Conservation (phyloP, 495 filamentous ascomycete species). For the Daldinia grandis region DNA sequence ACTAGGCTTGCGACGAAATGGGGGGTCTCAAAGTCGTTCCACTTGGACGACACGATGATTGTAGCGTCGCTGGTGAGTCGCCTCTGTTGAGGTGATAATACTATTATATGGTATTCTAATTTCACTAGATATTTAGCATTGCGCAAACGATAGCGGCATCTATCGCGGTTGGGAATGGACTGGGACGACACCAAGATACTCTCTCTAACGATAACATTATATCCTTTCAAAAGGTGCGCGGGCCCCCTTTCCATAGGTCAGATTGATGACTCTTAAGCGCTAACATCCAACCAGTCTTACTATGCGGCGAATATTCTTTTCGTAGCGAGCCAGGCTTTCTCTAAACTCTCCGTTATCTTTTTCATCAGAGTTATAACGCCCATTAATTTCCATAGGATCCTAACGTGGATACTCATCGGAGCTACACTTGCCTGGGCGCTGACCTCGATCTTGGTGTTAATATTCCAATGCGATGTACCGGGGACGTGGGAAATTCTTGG, state of each 20-base stretch:
- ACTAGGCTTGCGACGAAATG: constrained; percentile 1
- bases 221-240: constrained; percentile 3
- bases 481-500: neutral
- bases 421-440: neutral
- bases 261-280: neutral
- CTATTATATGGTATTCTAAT: neutral
- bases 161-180: constrained; percentile 5
- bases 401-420: neutral
- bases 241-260: neutral
- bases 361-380: constrained; percentile 3
- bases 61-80: constrained; percentile 1
- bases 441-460: neutral
- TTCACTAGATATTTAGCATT: neutral
- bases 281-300: neutral
- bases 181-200: constrained; percentile 1
- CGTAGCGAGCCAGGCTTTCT: constrained; percentile 8
- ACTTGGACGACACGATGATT: constrained; percentile 4
- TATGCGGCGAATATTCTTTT: constrained; percentile 6
- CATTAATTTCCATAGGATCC: neutral
- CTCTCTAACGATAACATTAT: constrained; percentile 2
- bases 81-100: neutral
- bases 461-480: constrained; percentile 1
- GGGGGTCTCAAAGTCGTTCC: neutral
- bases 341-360: constrained; percentile 8
- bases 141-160: constrained; percentile 1